Base-by-base conservation (phyloP, 441 rosid genomes). In the Aleurites moluccanus region DNA sequence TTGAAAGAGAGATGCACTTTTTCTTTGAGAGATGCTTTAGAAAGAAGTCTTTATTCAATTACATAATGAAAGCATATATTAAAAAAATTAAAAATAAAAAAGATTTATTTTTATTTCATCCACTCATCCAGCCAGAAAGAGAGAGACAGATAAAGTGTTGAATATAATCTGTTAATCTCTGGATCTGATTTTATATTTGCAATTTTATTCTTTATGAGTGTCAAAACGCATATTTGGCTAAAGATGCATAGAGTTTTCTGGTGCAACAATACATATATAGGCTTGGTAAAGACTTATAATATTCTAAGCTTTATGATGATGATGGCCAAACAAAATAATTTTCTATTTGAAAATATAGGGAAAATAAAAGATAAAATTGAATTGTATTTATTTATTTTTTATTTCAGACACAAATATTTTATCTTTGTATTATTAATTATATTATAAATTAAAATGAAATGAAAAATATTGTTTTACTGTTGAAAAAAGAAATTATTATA, bases 11-110 rank as follows among this genome's bases (percentile, higher is more conserved):
- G 33, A 38, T 59, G 77, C 81, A 76, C 89, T 85, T 89, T 88
- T 81, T 78, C 80, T 86, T 84, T 82, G 70, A 44, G 70, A 44
- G 88, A 72, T 86, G 92, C 92, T 85, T 88, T 73, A 45, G 64
- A 83, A 83, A 45, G 64, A 83, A 83, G 80, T 73, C 79, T 70
- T 86, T 78, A 83, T 88, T 79, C 18, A 74, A 77, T 78, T 63
- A 44, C 70, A 75, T 57, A 78, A 74, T 28, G n/a, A 77, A 73
- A 73, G 50, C 40, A 38, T 69, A 64, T 67, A 10, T 38, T n/a
- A 14, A 33, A 38, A 28, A 63, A 42, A 27, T n/a, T 14, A 23
- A 7, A 56, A 40, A 16, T 20, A 44, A 4, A 16, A 61, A 60
- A 5, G 13, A 35, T 56, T n/a, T 49, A 1, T 61, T 25, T 44